Percentiles rank a stretch among this genome's conserved stretches.
Evolutionary conservation across 257 asterid genomes (phyloP).

Genomic region (Lantana camara): DNA sequence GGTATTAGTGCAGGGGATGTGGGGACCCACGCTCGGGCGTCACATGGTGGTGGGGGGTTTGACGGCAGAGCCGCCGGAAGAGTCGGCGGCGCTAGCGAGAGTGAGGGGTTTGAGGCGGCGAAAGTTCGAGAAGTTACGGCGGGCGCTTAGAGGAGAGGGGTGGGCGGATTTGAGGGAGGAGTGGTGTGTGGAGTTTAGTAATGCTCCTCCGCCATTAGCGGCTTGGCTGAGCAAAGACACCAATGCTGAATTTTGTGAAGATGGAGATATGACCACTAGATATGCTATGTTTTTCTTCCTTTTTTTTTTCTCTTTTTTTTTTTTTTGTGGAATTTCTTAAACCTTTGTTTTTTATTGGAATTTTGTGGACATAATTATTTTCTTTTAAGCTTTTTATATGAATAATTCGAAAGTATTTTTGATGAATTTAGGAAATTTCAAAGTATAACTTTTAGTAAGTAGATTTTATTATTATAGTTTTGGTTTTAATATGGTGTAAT

Average conservation of each 20-base stretch:
- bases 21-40: too few species aligned
- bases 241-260: constrained; percentile 1
- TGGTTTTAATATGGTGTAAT: too few species aligned
- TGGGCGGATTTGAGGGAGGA: constrained; percentile 52
- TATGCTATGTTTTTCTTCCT: too few species aligned
- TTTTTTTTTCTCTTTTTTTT: too few species aligned
- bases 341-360: background rate
- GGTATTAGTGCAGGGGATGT: too few species aligned
- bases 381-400: background rate
- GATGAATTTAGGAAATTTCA: too few species aligned
- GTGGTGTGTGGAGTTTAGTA: constrained; percentile 41
- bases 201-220: constrained; percentile 33
- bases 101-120: constrained; percentile 37
- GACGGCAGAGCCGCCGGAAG: constrained; percentile 28
- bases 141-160: constrained; percentile 51
- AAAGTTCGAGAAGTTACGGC: constrained; percentile 24
- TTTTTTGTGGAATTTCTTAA: too few species aligned
- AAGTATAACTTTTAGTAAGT: too few species aligned
- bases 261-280: background rate
- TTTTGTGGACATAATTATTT: background rate
- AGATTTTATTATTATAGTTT: too few species aligned
- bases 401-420: too few species aligned
- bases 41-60: constrained; percentile 20
- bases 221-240: constrained; percentile 41
- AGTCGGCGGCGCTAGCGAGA: constrained; percentile 36